Percentiles rank a stretch among this genome's conserved stretches.
These are phyloP conservation scores for Ambrosiella cleistominuta DNA, from an alignment of 2,329 filamentous ascomycete species.

Conservation along the genomic window DNA sequence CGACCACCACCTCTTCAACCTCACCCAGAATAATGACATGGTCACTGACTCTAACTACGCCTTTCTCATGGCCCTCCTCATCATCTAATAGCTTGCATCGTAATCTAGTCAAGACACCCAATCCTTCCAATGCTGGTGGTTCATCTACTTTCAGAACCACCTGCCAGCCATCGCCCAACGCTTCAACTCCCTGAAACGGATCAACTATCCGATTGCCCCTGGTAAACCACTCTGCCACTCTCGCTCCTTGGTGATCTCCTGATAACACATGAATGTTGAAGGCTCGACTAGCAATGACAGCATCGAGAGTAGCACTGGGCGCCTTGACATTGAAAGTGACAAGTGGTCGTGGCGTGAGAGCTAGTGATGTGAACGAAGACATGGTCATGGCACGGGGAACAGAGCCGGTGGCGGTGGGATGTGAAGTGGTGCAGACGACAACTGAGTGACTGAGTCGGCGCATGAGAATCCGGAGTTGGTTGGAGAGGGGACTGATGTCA, in stretches of 20 bases:
- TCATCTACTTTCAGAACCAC: constrained; percentile 3
- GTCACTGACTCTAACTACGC: constrained; percentile 31
- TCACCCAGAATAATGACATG: constrained; percentile 36
- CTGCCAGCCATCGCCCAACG: constrained; percentile 13
- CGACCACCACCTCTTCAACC: constrained; percentile 28
- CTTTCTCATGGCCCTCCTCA: constrained; percentile 18
- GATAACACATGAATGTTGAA: constrained; percentile 41
- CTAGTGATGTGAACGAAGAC: constrained; percentile 40
- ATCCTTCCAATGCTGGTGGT: constrained; percentile 29
- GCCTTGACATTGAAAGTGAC: constrained; percentile 40
- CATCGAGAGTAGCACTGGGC: constrained; percentile 37
- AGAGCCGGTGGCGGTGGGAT: constrained; percentile 14
- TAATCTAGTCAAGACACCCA: constrained; percentile 35
- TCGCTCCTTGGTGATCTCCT: constrained; percentile 29
- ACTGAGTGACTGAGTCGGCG: constrained; percentile 36
- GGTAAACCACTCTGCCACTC: constrained; percentile 34
- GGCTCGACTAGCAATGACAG: constrained; percentile 24
- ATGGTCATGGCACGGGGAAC: constrained; percentile 36
- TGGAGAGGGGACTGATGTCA: constrained; percentile 18
- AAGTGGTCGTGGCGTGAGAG: constrained; percentile 27
- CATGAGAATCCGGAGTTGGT: constrained; percentile 35
- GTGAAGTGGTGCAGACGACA: constrained; percentile 35
- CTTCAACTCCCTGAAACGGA: constrained; percentile 23
- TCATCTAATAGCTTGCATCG: constrained; percentile 26
- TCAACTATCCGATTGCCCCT: constrained; percentile 27